phyloP scores from a whole-genome alignment of 2,329 filamentous ascomycete genomes.

The Blastomyces emzantsi region DNA sequence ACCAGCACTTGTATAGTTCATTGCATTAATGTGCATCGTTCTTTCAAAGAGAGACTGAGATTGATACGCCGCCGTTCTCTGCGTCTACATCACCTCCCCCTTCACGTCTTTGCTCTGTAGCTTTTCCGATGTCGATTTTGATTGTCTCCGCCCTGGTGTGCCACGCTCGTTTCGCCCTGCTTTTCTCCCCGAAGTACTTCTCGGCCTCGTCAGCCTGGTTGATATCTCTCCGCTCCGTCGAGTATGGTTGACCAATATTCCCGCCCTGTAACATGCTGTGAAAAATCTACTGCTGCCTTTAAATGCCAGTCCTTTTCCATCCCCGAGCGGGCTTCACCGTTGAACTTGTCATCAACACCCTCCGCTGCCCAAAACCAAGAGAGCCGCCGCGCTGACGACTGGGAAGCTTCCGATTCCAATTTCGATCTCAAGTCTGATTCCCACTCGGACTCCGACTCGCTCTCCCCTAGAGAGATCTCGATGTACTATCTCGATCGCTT shows the following conservation, averaged over 20 bases:
- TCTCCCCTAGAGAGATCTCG: background rate
- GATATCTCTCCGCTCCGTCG: background rate
- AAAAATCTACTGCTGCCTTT: background rate
- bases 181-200: background rate
- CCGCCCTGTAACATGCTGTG: background rate
- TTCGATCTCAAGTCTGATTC: background rate
- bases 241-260: background rate
- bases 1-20: too few relatives aligned
- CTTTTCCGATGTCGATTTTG: background rate
- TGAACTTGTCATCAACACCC: background rate
- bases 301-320: too few relatives aligned
- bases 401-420: background rate
- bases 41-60: background rate
- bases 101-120: background rate
- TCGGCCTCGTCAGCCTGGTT: slow-evolving; percentile 15
- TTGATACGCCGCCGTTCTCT: background rate
- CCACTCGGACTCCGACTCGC: background rate
- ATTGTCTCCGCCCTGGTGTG: background rate
- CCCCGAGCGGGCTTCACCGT: background rate
- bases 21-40: too few relatives aligned
- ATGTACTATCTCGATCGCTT: background rate
- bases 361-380: background rate
- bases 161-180: too few relatives aligned
- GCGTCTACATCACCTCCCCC: background rate
- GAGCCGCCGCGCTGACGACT: background rate